Conservation (phyloP, 2,329 filamentous ascomycete genomes). For the Aureobasidium sp. region DNA sequence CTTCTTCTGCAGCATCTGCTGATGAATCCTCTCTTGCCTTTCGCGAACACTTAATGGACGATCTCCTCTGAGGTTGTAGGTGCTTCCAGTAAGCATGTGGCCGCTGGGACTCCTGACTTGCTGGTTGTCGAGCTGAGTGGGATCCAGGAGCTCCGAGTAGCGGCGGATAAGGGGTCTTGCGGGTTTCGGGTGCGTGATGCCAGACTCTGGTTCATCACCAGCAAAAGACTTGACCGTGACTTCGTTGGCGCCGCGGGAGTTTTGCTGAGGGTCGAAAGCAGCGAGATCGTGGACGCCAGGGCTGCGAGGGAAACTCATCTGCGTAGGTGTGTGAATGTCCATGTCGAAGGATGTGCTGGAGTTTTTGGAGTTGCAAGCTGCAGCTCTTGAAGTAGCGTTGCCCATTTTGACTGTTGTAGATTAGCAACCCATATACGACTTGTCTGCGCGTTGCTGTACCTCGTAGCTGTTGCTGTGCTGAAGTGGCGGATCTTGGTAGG, state of each 20-base stretch:
- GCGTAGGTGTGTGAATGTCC: not conserved
- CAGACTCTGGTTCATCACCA: not conserved
- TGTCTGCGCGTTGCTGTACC: not conserved
- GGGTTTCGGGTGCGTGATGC: conserved; percentile 19
- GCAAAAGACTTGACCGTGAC: not conserved
- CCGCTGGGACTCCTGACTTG: conserved; percentile 26
- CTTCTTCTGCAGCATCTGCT: not conserved
- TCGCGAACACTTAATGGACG: conserved; percentile 28
- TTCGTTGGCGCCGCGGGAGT: not conserved
- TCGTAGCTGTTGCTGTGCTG: not conserved
- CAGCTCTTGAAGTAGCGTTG: not conserved
- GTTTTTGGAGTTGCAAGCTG: not conserved
- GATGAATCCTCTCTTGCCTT: conserved; percentile 26
- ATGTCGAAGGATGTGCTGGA: not conserved
- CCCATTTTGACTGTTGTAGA: not conserved
- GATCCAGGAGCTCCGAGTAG: conserved; percentile 24
- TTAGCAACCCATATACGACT: not conserved
- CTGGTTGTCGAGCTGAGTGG: conserved; percentile 18
- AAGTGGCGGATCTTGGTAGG: not conserved
- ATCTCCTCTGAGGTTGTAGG: conserved; percentile 21
- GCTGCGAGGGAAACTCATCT: not conserved
- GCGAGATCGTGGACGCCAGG: not conserved
- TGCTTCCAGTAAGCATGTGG: conserved; percentile 20
- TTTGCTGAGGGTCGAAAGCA: not conserved
- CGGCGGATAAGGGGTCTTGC: conserved; percentile 17